Base-by-base conservation (phyloP, 495 filamentous ascomycete genomes). In the Physcia stellaris region DNA sequence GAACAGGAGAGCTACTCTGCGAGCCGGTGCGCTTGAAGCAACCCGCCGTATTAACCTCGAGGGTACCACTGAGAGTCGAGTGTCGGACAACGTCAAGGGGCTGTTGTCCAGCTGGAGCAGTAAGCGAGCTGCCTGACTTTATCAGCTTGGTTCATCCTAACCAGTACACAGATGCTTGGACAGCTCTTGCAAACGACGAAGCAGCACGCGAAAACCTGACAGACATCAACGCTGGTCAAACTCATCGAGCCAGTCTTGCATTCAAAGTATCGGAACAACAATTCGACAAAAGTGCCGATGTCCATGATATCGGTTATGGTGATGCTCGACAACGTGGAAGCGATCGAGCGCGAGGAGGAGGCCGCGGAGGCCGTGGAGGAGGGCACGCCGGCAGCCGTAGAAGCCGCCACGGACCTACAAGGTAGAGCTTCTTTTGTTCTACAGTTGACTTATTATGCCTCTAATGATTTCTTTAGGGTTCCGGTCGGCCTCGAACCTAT, bases 211-310 rank as follows among this genome's bases (percentile, higher is more conserved):
- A 46, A 20, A 24, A 32, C 27, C 35, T 53, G 11, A 11, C 26
- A 34, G 41, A 45, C 17, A 28, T 53, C 6, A 43, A 42, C 16
- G 40, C 35, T 10, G 50, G 50, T 35, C 46, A 44, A 21, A 44
- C 19, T n/a, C 41, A 48, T 37, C 20, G 42, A 12, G 20, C 18
- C 5, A 34, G 32, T 13, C 32, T 46, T 1, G n/a, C n/a, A n/a
- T n/a, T n/a, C n/a, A n/a, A n/a, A n/a, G n/a, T n/a, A n/a, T n/a
- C n/a, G n/a, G n/a, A n/a, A n/a, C n/a, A n/a, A n/a, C n/a, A 24
- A 28, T 24, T 43, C 4, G 28, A 40, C 18, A 7, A 28, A 28
- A n/a, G n/a, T 28, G 26, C 26, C 9, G 26, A 28, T 28, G 26
- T 28, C n/a, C 7, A 28, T 9, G 26, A 28, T 28, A 9, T 9